Conservation (phyloP, 169 alveolate species). For the Plasmodium vinckei region DNA sequence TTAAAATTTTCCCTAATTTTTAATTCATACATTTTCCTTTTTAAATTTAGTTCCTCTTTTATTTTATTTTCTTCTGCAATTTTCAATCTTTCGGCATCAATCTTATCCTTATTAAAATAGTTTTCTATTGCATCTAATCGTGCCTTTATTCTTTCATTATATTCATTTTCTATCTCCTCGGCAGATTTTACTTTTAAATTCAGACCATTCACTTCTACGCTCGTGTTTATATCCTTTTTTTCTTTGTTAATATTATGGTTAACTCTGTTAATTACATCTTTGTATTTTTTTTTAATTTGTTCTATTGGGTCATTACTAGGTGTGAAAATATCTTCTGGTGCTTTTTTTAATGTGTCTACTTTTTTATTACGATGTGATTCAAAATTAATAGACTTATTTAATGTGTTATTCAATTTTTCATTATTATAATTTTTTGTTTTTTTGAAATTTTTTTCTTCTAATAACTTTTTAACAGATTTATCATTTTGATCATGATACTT, state of each 20-base stretch:
- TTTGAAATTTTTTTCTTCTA: neutral
- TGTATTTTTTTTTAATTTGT: constrained; percentile 42
- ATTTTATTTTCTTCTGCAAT: constrained; percentile 33
- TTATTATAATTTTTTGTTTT: constrained; percentile 4
- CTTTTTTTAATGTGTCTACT: neutral
- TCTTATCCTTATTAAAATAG: constrained; percentile 25
- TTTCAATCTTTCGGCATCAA: neutral
- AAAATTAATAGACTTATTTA: constrained; percentile 17
- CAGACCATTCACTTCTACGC: too few species aligned
- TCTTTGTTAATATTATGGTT: constrained; percentile 12
- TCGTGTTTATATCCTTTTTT: too few species aligned
- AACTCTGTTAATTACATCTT: constrained; percentile 26
- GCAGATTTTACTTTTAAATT: neutral
- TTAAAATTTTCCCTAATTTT: constrained; percentile 67
- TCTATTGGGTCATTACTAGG: constrained; percentile 4
- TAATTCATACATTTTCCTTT: constrained; percentile 59
- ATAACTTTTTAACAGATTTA: neutral
- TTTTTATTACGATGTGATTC: neutral
- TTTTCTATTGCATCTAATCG: constrained; percentile 31
- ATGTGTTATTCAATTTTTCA: constrained; percentile 13
- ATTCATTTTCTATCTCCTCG: constrained; percentile 12
- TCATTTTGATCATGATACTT: neutral
- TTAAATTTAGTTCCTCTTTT: constrained; percentile 37
- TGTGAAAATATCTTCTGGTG: neutral
- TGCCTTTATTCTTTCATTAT: constrained; percentile 46